Conservation (phyloP, 2,329 filamentous ascomycete species). For the Calonectria multiphialidica region DNA sequence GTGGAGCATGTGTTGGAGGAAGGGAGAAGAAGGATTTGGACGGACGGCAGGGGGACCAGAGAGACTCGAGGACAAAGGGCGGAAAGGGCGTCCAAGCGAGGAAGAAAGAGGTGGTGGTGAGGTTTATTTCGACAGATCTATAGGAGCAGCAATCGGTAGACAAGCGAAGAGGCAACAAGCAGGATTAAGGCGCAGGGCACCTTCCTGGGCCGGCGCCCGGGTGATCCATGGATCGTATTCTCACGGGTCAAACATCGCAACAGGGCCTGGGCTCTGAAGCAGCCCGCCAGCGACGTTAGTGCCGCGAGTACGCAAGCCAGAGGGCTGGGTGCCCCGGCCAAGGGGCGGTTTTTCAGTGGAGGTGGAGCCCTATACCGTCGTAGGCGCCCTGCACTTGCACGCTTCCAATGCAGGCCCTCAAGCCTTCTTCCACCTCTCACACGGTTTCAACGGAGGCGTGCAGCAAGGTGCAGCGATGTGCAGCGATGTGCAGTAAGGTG, state of each 20-base stretch:
- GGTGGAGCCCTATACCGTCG: constrained; percentile 14
- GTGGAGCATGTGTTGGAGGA: neutral
- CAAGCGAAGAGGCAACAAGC: constrained; percentile 4
- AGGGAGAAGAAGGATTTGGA: neutral
- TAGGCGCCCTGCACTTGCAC: constrained; percentile 2
- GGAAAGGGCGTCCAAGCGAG: neutral
- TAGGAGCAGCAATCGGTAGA: constrained; percentile 11
- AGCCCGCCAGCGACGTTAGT: neutral
- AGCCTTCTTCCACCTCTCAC: neutral
- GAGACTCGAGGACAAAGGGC: neutral
- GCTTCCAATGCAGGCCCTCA: constrained; percentile 21
- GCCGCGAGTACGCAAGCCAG: constrained; percentile 1
- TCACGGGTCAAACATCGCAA: constrained; percentile 11
- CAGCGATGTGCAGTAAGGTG: neutral
- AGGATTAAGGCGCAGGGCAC: constrained; percentile 20
- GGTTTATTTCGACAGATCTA: constrained; percentile 17
- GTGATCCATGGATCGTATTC: constrained; percentile 24
- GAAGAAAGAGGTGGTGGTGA: neutral
- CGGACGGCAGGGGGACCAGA: neutral
- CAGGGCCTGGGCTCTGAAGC: constrained; percentile 5
- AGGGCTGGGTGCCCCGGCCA: constrained; percentile 2
- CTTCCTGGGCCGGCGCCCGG: constrained; percentile 19
- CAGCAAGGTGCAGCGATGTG: neutral
- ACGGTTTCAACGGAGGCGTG: neutral
- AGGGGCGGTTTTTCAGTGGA: constrained; percentile 6